Evolutionary conservation across 495 filamentous ascomycete species (phyloP).

Genomic region (Cercophora sp.): DNA sequence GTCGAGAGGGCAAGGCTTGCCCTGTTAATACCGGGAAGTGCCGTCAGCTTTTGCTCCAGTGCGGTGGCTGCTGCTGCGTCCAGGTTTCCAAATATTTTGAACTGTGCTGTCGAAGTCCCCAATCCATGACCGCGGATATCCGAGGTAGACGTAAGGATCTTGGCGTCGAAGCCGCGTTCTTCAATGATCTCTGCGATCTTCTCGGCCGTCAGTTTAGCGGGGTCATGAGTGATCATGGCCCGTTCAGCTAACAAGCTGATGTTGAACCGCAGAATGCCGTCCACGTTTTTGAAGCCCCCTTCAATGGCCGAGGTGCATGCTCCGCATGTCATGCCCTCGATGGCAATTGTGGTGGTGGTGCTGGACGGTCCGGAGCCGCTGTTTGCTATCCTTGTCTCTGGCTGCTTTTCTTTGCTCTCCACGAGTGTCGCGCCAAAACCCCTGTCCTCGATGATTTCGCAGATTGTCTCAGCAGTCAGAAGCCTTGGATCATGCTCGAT

Average conservation of each 20-base stretch:
- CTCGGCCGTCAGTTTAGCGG: constrained; percentile 59
- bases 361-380: constrained; percentile 24
- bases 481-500: constrained; percentile 73
- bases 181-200: constrained; percentile 86
- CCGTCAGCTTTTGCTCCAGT: constrained; percentile 64
- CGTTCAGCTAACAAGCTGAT: constrained; percentile 91
- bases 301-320: constrained; percentile 91
- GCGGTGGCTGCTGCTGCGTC: constrained; percentile 64
- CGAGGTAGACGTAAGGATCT: constrained; percentile 59
- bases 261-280: constrained; percentile 81
- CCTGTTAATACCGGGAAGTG: constrained; percentile 65
- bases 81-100: constrained; percentile 80
- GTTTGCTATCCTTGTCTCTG: constrained; percentile 30
- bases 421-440: constrained; percentile 89
- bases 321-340: constrained; percentile 98
- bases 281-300: constrained; percentile 66
- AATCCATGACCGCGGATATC: constrained; percentile 44
- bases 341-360: constrained; percentile 74
- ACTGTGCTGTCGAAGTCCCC: constrained; percentile 54
- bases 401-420: constrained; percentile 38
- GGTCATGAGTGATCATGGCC: constrained; percentile 82
- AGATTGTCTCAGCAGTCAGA: constrained; percentile 66
- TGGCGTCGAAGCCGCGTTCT: constrained; percentile 89
- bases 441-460: constrained; percentile 80
- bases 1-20: constrained; percentile 67